Percentiles rank a stretch among this genome's conserved stretches.
Conservation (phyloP, 2,329 filamentous ascomycete genomes). For the Epichloe sibirici region DNA sequence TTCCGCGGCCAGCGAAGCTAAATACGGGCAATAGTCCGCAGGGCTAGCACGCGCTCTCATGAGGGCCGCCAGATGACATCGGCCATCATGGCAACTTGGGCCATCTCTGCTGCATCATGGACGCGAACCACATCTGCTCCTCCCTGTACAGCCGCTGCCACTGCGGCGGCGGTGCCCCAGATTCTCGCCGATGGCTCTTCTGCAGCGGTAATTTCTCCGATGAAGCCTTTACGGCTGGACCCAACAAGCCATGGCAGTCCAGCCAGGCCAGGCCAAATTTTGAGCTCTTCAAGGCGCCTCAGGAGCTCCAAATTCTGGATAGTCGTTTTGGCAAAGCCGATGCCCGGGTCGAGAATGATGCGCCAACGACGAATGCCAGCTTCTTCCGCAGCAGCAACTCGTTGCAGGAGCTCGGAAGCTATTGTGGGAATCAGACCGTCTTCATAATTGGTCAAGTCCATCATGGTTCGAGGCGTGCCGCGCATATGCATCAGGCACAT, state of each 20-base stretch:
- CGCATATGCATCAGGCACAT: constrained; percentile 90
- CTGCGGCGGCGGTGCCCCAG: constrained; percentile 81
- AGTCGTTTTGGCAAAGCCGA: constrained; percentile 82
- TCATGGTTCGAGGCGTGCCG: constrained; percentile 76
- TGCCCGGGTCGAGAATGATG: constrained; percentile 84
- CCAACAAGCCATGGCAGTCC: constrained; percentile 83
- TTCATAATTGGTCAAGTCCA: constrained; percentile 53
- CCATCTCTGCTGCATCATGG: constrained; percentile 84
- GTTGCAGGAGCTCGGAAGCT: constrained; percentile 52
- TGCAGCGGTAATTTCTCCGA: constrained; percentile 72
- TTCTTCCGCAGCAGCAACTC: constrained; percentile 61
- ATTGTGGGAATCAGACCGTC: constrained; percentile 54
- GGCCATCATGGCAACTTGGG: constrained; percentile 69
- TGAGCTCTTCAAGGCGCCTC: constrained; percentile 50
- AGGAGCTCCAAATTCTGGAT: constrained; percentile 75
- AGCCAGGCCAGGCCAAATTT: constrained; percentile 49
- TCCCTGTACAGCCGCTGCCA: constrained; percentile 72
- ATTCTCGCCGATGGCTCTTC: constrained; percentile 54
- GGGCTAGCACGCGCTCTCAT: not conserved
- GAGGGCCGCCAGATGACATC: constrained; percentile 72
- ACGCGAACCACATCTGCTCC: constrained; percentile 88
- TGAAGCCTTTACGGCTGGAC: constrained; percentile 78
- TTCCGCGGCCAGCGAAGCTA: not conserved
- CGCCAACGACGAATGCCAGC: constrained; percentile 86
- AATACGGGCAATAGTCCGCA: not conserved